Base-by-base conservation (phyloP, 2,329 filamentous ascomycete genomes). In the Cordyceps javanica region DNA sequence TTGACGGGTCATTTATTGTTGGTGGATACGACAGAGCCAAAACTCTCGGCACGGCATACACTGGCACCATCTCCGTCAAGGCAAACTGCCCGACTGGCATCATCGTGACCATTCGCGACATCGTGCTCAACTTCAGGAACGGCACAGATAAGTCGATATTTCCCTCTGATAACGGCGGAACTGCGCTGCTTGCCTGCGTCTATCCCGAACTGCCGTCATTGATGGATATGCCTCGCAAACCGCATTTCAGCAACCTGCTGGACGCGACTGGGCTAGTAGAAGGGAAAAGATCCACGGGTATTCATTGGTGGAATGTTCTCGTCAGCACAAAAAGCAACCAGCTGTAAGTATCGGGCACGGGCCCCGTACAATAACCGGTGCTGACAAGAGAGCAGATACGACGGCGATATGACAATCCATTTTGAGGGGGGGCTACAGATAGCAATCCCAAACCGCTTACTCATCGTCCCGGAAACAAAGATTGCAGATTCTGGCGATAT, bases 21-120 rank as follows among this genome's bases (percentile, higher is more conserved):
- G 62, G 62, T 1, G 62, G 61, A 0, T 63, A 59, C 23, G 55
- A 62, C 55, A 55, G 53, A 41, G 60, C 59, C 16, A 63, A 63
- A 42, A 60, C 61, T 0, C 45, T 46, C 30, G 60, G 61, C 10
- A 34, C 59, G 11, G 56, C 58, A 21, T 16, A 39, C 1, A 61
- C 58, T 8, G 39, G 21, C 14, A 21, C 25, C 3, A 50, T 60
- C 1, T 32, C 45, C 1, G 13, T 32, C 3, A 30, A 6, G 3
- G 45, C 16, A 11, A 46, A 23, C 1, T 62, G 59, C 9, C 44
- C 13, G 14, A 56, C 16, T 3, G 36, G 55, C 2, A 59, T 62
- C 50, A 28, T 55, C 8, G 26, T 62, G 4, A 23, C 25, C 8
- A 61, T 63, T 32, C 32, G 28, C 1, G 58, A 61, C 19, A 59